These are phyloP conservation scores for Cutaneotrichosporon dermatis DNA, from an alignment of 1,284 basidiomycete genomes.

Conservation along the genomic window DNA sequence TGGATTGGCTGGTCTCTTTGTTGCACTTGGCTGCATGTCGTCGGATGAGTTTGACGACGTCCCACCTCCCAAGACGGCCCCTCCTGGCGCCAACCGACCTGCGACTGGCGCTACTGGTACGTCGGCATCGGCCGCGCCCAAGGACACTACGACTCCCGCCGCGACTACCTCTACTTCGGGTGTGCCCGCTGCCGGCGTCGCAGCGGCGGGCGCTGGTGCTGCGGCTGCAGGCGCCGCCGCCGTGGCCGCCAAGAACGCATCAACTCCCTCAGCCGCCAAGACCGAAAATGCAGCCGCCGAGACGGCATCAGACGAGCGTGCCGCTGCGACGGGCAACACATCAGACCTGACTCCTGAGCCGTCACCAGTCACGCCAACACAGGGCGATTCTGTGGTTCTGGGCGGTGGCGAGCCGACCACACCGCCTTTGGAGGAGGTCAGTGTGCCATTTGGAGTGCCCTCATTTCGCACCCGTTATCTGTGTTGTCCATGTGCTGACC, in stretches of 20 bases:
- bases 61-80: conserved; percentile 15
- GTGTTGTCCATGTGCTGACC: not conserved
- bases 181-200: not conserved
- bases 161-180: not conserved
- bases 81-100: not conserved
- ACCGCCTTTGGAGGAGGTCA: conserved; percentile 39
- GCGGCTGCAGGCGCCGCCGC: not conserved
- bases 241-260: not conserved
- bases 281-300: not conserved
- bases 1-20: conserved; percentile 37
- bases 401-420: conserved; percentile 28
- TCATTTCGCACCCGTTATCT: too few relatives aligned
- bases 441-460: conserved; percentile 4
- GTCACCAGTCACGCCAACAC: not conserved
- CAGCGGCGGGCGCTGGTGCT: conserved; percentile 1
- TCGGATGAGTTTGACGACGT: conserved; percentile 43
- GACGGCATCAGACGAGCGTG: too few relatives aligned
- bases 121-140: too few relatives aligned
- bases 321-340: too few relatives aligned
- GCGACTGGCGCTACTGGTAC: conserved; percentile 1
- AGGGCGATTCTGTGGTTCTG: not conserved
- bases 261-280: not conserved
- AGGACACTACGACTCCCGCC: not conserved
- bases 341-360: not conserved
- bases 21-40: conserved; percentile 41